Conservation (phyloP, 495 filamentous ascomycete species). For the Aspergillus avenaceus region DNA sequence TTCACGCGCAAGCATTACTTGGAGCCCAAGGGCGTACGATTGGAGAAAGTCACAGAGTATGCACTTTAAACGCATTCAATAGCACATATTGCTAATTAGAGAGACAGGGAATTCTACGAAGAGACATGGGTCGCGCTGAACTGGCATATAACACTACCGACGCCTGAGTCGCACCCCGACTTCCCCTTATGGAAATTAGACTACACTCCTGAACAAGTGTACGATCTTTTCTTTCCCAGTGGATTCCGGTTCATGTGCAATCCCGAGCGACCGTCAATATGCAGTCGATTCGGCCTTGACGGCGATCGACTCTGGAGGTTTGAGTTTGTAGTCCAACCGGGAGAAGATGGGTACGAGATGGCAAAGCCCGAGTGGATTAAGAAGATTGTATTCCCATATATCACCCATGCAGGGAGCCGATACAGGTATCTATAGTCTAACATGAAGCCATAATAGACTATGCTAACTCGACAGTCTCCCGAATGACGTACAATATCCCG, state of each 20-base stretch:
- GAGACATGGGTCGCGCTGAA: conserved; percentile 53
- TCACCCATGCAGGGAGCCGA: conserved; percentile 27
- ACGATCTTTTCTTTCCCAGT: conserved; percentile 47
- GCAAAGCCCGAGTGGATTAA: conserved; percentile 16
- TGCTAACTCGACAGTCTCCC: conserved; percentile 11
- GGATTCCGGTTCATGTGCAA: conserved; percentile 46
- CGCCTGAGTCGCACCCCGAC: conserved; percentile 40
- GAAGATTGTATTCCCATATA: conserved; percentile 29
- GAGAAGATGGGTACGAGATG: conserved; percentile 30
- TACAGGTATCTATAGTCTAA: conserved; percentile 20
- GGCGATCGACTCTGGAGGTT: conserved; percentile 45
- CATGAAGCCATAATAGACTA: neutral
- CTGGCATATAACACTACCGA: conserved; percentile 42
- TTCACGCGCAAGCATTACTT: conserved; percentile 47
- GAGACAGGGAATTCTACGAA: conserved; percentile 27
- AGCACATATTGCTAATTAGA: neutral
- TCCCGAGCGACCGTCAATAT: conserved; percentile 38
- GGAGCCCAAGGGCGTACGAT: conserved; percentile 36
- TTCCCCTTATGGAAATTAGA: conserved; percentile 48
- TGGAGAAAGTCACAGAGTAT: conserved; percentile 33
- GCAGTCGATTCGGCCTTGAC: conserved; percentile 43
- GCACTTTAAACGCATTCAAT: neutral
- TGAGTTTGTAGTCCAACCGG: conserved; percentile 37
- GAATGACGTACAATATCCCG: conserved; percentile 36
- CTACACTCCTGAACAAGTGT: conserved; percentile 43